Evolutionary conservation across 192 early-diverging fungal genomes (phyloP).

Genomic region (Coemansia sp.): DNA sequence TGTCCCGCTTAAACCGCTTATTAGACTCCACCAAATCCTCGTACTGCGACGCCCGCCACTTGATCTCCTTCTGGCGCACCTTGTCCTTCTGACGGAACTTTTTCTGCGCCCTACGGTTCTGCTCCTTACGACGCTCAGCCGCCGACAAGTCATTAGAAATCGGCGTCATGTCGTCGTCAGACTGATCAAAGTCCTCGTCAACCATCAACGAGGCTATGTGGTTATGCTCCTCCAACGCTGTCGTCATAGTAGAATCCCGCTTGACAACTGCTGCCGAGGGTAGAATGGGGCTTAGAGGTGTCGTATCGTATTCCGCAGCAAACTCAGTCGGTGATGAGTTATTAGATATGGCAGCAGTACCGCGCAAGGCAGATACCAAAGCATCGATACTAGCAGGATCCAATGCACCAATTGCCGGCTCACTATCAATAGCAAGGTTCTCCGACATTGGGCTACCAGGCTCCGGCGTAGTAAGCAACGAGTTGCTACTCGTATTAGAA

Average conservation of each 20-base stretch:
- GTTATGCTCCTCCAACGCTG: slow-evolving; percentile 20
- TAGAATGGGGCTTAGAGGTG: background rate
- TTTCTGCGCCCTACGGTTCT: slow-evolving; percentile 58
- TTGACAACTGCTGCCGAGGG: background rate
- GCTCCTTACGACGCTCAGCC: slow-evolving; percentile 53
- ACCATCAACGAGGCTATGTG: background rate
- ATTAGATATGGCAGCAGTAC: slow-evolving; percentile 36
- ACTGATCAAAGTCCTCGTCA: slow-evolving; percentile 12
- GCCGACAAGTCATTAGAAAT: slow-evolving; percentile 37
- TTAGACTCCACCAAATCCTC: slow-evolving; percentile 47
- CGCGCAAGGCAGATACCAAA: slow-evolving; percentile 37
- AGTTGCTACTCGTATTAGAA: background rate
- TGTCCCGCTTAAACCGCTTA: slow-evolving; percentile 56
- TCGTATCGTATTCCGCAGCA: background rate
- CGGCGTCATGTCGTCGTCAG: slow-evolving; percentile 19
- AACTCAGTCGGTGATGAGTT: background rate
- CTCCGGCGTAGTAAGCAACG: slow-evolving; percentile 28
- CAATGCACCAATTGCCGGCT: slow-evolving; percentile 10
- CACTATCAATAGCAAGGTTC: slow-evolving; percentile 12
- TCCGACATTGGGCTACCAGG: slow-evolving; percentile 26
- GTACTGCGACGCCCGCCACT: slow-evolving; percentile 58
- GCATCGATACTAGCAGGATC: slow-evolving; percentile 46
- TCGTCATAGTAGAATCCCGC: background rate
- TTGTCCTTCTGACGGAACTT: slow-evolving; percentile 60
- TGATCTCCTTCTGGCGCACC: slow-evolving; percentile 57